These are phyloP conservation scores for Galeopsis tetrahit DNA, from an alignment of 257 asterid genomes.

Conservation along the genomic window DNA sequence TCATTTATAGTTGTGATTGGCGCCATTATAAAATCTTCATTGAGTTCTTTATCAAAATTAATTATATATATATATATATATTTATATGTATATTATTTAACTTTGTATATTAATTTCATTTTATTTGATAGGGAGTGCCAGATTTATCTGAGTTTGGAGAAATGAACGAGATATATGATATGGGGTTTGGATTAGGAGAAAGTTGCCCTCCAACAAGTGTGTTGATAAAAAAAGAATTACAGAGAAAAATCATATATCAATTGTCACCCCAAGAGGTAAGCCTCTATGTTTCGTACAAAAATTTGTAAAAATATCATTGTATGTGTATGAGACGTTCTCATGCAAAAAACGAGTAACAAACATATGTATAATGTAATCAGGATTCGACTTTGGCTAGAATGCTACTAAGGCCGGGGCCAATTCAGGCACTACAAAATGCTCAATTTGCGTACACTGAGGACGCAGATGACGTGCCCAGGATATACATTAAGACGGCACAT, in stretches of 20 bases:
- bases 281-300: too few relatives aligned
- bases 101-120: too few relatives aligned
- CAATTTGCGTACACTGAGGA: constrained; percentile 36
- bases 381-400: constrained; percentile 68
- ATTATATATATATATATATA: too few relatives aligned
- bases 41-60: too few relatives aligned
- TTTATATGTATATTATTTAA: too few relatives aligned
- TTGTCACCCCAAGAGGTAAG: constrained; percentile 72
- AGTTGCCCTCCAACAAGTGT: constrained; percentile 63
- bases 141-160: constrained; percentile 66
- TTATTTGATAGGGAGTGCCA: constrained; percentile 62
- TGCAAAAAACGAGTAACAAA: neutral
- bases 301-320: too few relatives aligned
- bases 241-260: constrained; percentile 58
- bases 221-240: constrained; percentile 49
- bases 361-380: constrained; percentile 30
- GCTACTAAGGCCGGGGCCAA: constrained; percentile 77
- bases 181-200: constrained; percentile 59
- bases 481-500: constrained; percentile 56
- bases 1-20: too few relatives aligned
- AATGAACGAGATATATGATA: constrained; percentile 46
- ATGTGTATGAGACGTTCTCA: too few relatives aligned
- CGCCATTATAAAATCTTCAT: too few relatives aligned
- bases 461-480: constrained; percentile 54
- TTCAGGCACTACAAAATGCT: constrained; percentile 57